Base-by-base conservation (phyloP, 177 flowering plant genomes). In the Tripterygium wilfordii region DNA sequence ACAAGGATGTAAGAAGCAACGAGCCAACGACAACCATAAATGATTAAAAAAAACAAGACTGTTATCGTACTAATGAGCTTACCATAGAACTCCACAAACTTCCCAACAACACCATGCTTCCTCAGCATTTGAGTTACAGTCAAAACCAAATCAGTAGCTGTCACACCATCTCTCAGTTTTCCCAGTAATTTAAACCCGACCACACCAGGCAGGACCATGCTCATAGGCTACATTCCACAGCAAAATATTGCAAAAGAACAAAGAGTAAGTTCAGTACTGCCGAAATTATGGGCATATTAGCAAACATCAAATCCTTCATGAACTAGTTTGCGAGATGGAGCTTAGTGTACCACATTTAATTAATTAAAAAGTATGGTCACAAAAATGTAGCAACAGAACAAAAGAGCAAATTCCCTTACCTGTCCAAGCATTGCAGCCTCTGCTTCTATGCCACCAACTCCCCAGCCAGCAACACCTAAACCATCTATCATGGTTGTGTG, bases 351-450 rank as follows among this genome's bases (percentile, higher is more conserved):
- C n/a, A n/a, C n/a, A n/a, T n/a, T n/a, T n/a, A n/a, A n/a, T n/a
- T n/a, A n/a, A n/a, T n/a, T n/a, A n/a, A n/a, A n/a, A n/a, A n/a
- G n/a, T n/a, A n/a, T n/a, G n/a, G n/a, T n/a, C n/a, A n/a, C n/a
- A n/a, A n/a, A n/a, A n/a, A n/a, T n/a, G n/a, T n/a, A n/a, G n/a
- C n/a, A n/a, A n/a, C n/a, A 41, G 23, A 19, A n/a, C n/a, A n/a
- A n/a, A n/a, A n/a, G n/a, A n/a, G n/a, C n/a, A n/a, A n/a, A n/a
- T n/a, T 51, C 18, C 9, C 31, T 45, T 59, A 71, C 79, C 76
- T 75, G 79, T 22, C 79, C 79, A 68, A 75, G 79, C 79, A 75
- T 75, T 42, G 69, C 65, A 40, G 79, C 79, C 56, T 75, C 79
- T 29, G 79, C 79, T 55, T 75, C 79, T 41, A 75, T 75, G 3